A percentile compares a stretch with the other conserved stretches of the same genome.
Conservation (phyloP, 345 rosid genomes). For the Murraya paniculata region DNA sequence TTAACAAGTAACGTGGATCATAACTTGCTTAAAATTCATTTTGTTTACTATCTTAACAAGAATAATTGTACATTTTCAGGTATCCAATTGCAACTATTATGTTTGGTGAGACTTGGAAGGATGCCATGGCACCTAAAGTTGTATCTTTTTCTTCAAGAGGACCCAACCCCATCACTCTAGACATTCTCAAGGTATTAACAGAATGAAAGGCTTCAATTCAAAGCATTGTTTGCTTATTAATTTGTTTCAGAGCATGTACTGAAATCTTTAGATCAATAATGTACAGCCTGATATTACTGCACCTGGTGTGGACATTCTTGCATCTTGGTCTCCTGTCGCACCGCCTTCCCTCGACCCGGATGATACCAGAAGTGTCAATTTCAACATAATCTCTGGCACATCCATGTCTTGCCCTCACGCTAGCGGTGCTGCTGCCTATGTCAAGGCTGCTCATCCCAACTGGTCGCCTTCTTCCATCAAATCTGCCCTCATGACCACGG, state of each 20-base stretch:
- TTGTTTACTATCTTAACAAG: not conserved
- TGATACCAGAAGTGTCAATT: conserved; percentile 26
- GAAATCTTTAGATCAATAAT: not conserved
- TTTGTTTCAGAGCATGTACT: not conserved
- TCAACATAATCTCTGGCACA: conserved; percentile 28
- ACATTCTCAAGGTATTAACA: conserved; percentile 23
- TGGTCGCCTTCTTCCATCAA: conserved; percentile 33
- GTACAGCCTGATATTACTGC: conserved; percentile 30
- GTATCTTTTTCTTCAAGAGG: conserved; percentile 32
- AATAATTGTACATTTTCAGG: not conserved
- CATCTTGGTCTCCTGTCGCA: conserved; percentile 22
- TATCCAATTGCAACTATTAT: conserved; percentile 23
- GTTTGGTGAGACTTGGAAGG: conserved; percentile 12
- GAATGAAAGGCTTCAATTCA: not conserved
- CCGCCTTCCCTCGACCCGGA: not conserved
- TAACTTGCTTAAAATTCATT: not conserved
- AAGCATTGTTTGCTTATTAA: not conserved
- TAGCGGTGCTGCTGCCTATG: conserved; percentile 26
- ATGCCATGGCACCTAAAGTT: conserved; percentile 22
- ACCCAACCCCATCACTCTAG: conserved; percentile 22
- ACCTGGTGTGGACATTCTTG: conserved; percentile 33
- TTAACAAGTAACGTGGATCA: not conserved
- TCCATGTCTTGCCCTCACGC: conserved; percentile 37
- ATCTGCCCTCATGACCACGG: conserved; percentile 36
- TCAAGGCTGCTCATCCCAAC: conserved; percentile 26